phyloP scores from a whole-genome alignment of 106 monocot genomes.

The Platanthera guangdongensis region DNA sequence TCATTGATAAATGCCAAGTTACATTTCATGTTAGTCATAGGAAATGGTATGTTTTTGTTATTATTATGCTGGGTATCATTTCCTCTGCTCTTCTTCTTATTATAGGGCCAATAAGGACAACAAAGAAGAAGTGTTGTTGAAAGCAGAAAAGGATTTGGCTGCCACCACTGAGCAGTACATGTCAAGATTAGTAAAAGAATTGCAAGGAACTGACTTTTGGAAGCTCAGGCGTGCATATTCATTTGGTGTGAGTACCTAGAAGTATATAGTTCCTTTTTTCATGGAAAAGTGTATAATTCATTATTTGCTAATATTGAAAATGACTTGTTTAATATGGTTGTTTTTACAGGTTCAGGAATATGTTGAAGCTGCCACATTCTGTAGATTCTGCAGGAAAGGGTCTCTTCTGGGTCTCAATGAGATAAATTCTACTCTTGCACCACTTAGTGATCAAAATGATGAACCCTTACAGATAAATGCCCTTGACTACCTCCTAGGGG shows the following conservation, averaged over 20 bases:
- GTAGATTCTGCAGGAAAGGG: conserved; percentile 60
- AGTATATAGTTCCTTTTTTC: neutral
- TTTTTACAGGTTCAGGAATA: conserved; percentile 81
- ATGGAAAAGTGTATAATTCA: neutral
- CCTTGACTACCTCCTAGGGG: conserved; percentile 85
- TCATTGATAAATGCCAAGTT: neutral
- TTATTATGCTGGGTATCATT: neutral
- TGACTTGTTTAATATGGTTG: neutral
- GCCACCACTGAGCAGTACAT: conserved; percentile 67
- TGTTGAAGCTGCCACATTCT: conserved; percentile 90
- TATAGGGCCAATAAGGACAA: conserved; percentile 68
- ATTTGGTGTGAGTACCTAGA: conserved; percentile 43
- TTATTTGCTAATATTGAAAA: conserved; percentile 2
- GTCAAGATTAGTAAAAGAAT: conserved; percentile 78
- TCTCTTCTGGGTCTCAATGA: conserved; percentile 49
- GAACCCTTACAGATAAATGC: conserved; percentile 73
- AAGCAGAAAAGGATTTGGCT: conserved; percentile 80
- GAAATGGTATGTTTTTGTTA: neutral
- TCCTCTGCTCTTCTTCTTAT: conserved; percentile 8
- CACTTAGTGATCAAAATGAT: conserved; percentile 33
- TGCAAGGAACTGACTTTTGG: conserved; percentile 92
- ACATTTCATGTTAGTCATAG: neutral
- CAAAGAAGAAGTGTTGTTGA: conserved; percentile 77
- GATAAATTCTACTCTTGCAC: conserved; percentile 48
- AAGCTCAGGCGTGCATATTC: conserved; percentile 96